Conservation (phyloP, 352 stramenopile genomes). For the Peronospora destructor region DNA sequence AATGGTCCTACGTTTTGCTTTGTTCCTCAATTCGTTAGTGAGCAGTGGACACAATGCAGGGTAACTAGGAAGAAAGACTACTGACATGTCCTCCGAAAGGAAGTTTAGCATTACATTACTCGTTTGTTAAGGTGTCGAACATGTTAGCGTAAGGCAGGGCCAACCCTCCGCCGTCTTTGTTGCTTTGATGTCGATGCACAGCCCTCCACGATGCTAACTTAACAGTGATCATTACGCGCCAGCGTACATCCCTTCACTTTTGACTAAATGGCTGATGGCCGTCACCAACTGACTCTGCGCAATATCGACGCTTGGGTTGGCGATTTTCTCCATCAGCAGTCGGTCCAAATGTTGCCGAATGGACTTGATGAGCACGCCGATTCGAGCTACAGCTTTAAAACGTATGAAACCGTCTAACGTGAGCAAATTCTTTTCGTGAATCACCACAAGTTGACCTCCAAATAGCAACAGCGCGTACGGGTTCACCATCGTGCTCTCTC, state of each 20-base stretch:
- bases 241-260: slow-evolving; percentile 66
- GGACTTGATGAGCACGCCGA: slow-evolving; percentile 94
- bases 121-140: neutral
- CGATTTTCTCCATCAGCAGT: slow-evolving; percentile 92
- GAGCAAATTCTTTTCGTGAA: slow-evolving; percentile 87
- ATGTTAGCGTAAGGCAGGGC: neutral
- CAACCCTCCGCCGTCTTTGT: neutral
- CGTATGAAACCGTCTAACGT: slow-evolving; percentile 88
- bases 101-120: neutral
- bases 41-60: neutral
- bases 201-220: neutral
- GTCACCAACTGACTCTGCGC: slow-evolving; percentile 77
- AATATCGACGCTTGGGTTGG: slow-evolving; percentile 88
- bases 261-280: slow-evolving; percentile 73
- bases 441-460: slow-evolving; percentile 89
- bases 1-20: neutral
- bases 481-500: slow-evolving; percentile 95
- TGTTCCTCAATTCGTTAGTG: neutral
- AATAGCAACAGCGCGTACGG: slow-evolving; percentile 97
- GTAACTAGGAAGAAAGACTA: neutral
- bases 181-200: neutral
- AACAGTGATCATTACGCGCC: neutral
- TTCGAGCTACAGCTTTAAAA: slow-evolving; percentile 90
- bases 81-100: neutral
- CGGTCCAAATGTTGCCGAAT: slow-evolving; percentile 91